phyloP scores from a whole-genome alignment of 305 asterid genomes.

The Striga hermonthica region DNA sequence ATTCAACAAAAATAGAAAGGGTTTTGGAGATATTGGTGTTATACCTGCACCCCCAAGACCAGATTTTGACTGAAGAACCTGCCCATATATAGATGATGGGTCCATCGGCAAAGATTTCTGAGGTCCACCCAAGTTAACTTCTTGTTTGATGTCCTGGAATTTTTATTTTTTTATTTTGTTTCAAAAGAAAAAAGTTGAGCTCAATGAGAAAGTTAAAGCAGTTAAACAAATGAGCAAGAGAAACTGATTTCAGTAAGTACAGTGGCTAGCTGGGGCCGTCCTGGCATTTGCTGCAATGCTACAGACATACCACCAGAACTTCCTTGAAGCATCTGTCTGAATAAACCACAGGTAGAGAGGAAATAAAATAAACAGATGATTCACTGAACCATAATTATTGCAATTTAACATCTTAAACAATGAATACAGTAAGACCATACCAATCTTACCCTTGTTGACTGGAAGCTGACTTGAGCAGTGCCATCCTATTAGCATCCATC shows the following conservation, averaged over 20 bases:
- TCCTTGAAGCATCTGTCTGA: conserved; percentile 77
- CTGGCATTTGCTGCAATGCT: conserved; percentile 84
- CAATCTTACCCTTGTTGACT: conserved; percentile 68
- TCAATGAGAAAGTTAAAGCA: conserved; percentile 8
- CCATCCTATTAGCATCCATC: conserved; percentile 77
- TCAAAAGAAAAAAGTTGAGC: conserved; percentile 21
- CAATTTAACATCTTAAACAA: conserved; percentile 20
- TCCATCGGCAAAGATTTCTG: conserved; percentile 78
- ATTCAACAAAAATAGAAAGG: neutral
- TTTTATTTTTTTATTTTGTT: no score
- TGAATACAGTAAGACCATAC: conserved; percentile 9
- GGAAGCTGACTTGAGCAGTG: conserved; percentile 73
- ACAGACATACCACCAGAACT: conserved; percentile 69
- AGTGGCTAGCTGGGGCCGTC: conserved; percentile 62
- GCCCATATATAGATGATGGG: conserved; percentile 82
- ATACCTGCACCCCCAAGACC: conserved; percentile 83
- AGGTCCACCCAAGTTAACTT: conserved; percentile 60
- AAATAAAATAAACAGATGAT: conserved; percentile 5
- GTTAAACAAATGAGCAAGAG: neutral
- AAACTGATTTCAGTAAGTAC: conserved; percentile 41
- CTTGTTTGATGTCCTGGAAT: conserved; percentile 64
- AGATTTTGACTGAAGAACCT: conserved; percentile 82
- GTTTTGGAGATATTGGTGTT: conserved; percentile 13
- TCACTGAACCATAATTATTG: conserved; percentile 9
- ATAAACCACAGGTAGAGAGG: conserved; percentile 32